phyloP scores from a whole-genome alignment of 73 alveolate species.

The Loxodes magnus region DNA sequence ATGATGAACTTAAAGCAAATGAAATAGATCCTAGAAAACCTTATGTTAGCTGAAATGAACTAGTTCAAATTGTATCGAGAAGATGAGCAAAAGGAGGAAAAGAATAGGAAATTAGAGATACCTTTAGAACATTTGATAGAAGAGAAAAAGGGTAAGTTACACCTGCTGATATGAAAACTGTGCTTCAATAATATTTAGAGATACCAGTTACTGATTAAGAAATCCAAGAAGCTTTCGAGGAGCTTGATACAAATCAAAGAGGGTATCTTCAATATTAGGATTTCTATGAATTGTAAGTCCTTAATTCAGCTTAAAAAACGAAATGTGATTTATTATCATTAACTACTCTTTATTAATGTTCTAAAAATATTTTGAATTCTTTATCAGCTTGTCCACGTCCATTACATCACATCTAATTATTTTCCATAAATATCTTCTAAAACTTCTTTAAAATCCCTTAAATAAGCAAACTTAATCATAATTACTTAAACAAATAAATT shows the following conservation, averaged over 20 bases:
- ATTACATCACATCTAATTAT: too few species aligned
- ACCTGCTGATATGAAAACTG: conserved; percentile 22
- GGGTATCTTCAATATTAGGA: conserved; percentile 26
- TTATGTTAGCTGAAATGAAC: conserved; percentile 24
- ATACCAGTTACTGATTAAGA: conserved; percentile 29
- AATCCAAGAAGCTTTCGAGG: conserved; percentile 19
- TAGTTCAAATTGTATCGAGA: conserved; percentile 16
- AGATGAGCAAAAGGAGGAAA: conserved; percentile 36
- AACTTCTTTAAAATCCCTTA: too few species aligned
- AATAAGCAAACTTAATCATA: too few species aligned
- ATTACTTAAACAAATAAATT: too few species aligned
- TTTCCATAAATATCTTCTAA: too few species aligned
- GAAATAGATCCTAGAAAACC: conserved; percentile 18
- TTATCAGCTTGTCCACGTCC: too few species aligned
- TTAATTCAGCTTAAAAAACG: too few species aligned
- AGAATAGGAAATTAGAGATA: conserved; percentile 37
- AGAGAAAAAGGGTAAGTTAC: conserved; percentile 25
- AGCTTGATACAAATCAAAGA: conserved; percentile 21
- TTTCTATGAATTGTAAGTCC: conserved; percentile 25
- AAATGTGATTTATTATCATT: too few species aligned
- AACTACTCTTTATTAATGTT: too few species aligned
- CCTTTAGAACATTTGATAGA: conserved; percentile 27
- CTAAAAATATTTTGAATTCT: too few species aligned
- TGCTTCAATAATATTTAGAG: conserved; percentile 19
- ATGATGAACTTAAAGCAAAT: conserved; percentile 32